Conservation (phyloP, 495 filamentous ascomycete species). For the Annulohypoxylon nitens region DNA sequence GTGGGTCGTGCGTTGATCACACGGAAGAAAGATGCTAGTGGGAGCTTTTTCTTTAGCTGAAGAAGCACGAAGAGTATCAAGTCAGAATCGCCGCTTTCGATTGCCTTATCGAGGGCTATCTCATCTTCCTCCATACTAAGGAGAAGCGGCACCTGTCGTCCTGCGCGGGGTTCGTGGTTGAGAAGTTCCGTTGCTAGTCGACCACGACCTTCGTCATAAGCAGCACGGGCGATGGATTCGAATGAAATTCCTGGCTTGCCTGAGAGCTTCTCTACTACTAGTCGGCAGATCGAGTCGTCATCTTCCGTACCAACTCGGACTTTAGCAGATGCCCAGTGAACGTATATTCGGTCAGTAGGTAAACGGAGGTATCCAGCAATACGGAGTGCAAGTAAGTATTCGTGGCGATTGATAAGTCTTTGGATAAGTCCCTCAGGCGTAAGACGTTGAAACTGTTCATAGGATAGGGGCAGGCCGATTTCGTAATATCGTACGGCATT, state of each 20-base stretch:
- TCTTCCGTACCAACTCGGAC: conserved; percentile 86
- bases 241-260: conserved; percentile 94
- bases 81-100: conserved; percentile 95
- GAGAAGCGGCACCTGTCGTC: conserved; percentile 94
- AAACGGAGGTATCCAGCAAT: conserved; percentile 91
- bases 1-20: conserved; percentile 88
- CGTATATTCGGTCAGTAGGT: conserved; percentile 89
- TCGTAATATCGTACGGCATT: conserved; percentile 93
- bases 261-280: conserved; percentile 86
- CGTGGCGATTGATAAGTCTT: conserved; percentile 85
- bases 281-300: conserved; percentile 87
- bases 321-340: conserved; percentile 96
- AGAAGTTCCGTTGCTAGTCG: conserved; percentile 89
- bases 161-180: conserved; percentile 92
- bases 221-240: conserved; percentile 91
- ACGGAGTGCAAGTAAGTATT: conserved; percentile 90
- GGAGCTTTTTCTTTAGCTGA: conserved; percentile 89
- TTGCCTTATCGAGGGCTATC: conserved; percentile 95
- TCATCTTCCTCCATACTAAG: conserved; percentile 96
- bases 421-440: conserved; percentile 88
- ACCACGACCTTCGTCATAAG: conserved; percentile 92
- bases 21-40: conserved; percentile 91
- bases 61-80: conserved; percentile 90
- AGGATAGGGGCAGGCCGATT: conserved; percentile 90
- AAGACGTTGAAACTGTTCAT: conserved; percentile 88